Evolutionary conservation across 495 filamentous ascomycete species (phyloP), one percentile per base, ranked within the genome.

Genomic region (Tuber magnatum): DNA sequence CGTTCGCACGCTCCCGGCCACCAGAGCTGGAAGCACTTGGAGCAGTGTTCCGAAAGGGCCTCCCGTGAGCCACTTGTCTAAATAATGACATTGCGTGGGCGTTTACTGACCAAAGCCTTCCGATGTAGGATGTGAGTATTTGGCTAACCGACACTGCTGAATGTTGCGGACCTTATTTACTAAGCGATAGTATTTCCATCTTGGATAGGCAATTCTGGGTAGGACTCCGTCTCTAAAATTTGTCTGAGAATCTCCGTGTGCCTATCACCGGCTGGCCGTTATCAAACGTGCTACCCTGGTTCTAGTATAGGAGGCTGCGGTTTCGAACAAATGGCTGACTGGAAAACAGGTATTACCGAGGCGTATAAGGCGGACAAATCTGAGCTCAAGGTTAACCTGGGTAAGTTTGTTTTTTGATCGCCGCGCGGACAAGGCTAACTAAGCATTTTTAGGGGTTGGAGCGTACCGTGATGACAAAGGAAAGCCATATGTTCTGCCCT

Each of bases 331-430:
- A 73, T 68, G 44, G 22, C 39, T 46, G 68, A 39, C 40, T 41
- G 14, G 42, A 18, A 41, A 38, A 77, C 78, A 88, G 94, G 94
- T 86, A 96, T 99, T 86, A 98, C 95, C 72, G 95, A 99, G 86
- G 95, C 95, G 71, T 99, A 95, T 92, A 99, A 98, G 88, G 93
- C 94, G 82, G 94, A 99, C 83, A 87, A 85, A 77, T 93, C 95
- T 85, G 85, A 90, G 73, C 88, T 94, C 85, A 99, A 99, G 90
- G 97, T 98, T 87, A 98, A 97, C 86, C 88, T 99, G 73, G 94
- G 93, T 90, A 89, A 86, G 84, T 38, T 43, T 6, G 20, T 39
- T 51, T 51, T 51, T 8, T 51, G 1, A 18, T 20, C 40, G 16
- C 39, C 16, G 14, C 43, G 5, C 22, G 51, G 24, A 24, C 35